A percentile compares a stretch with the other conserved stretches of the same genome.
phyloP scores from a whole-genome alignment of 2,329 filamentous ascomycete species.

The Lasiodiplodia sp. region DNA sequence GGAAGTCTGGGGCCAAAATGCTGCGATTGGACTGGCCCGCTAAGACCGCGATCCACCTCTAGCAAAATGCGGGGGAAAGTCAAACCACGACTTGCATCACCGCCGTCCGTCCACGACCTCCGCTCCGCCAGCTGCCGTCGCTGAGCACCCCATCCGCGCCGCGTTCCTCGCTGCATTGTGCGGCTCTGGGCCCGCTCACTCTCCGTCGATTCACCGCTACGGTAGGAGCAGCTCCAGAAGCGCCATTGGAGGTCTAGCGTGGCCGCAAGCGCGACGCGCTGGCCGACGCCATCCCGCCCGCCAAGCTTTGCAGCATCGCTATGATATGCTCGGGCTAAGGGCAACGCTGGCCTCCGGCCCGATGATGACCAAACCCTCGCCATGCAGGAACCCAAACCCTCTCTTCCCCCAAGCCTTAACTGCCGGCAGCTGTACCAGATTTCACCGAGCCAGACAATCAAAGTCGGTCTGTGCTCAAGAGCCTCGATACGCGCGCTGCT shows the following conservation, averaged over 20 bases:
- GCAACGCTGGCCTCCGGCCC: conserved; percentile 10
- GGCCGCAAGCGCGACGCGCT: background rate
- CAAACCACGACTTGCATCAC: conserved; percentile 1
- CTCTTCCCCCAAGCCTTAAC: background rate
- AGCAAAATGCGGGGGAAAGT: conserved; percentile 21
- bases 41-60: conserved; percentile 3
- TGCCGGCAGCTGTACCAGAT: background rate
- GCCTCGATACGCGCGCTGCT: background rate
- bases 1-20: conserved; percentile 2
- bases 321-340: conserved; percentile 26
- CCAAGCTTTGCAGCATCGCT: conserved; percentile 20
- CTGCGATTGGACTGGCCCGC: conserved; percentile 4
- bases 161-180: background rate
- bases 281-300: conserved; percentile 21
- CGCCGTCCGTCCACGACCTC: background rate
- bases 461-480: background rate
- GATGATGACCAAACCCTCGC: conserved; percentile 6
- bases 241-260: background rate
- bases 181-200: background rate
- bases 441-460: background rate
- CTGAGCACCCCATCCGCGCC: background rate
- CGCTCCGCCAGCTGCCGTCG: background rate
- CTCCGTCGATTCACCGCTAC: background rate
- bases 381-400: conserved; percentile 21
- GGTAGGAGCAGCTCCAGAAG: background rate